These are phyloP conservation scores for Barbarea vulgaris DNA, from an alignment of 345 rosid genomes.

Conservation along the genomic window DNA sequence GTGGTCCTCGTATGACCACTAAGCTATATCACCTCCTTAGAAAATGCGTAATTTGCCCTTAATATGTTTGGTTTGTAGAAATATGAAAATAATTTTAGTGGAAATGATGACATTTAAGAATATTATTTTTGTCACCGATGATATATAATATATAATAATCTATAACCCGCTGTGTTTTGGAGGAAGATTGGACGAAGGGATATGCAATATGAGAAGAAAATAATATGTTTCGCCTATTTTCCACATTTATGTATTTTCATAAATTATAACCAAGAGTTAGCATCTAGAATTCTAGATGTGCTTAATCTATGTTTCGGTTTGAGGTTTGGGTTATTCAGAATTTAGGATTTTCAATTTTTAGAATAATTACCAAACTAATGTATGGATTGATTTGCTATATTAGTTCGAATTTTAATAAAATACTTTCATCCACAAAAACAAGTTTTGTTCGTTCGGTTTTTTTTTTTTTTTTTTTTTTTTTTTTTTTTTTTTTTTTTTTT, in stretches of 20 bases:
- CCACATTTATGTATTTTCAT: not conserved
- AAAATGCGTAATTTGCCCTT: slow-evolving; percentile 6
- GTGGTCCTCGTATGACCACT: slow-evolving; percentile 42
- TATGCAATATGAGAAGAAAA: not conserved
- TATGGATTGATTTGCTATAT: not conserved
- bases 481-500: no score
- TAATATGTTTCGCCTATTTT: not conserved
- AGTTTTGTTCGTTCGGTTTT: not conserved
- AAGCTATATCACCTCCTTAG: slow-evolving; percentile 5
- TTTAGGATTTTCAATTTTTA: not conserved
- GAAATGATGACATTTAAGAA: not conserved
- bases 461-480: no score
- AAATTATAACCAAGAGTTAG: not conserved
- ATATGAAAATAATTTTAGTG: not conserved
- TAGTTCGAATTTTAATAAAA: not conserved
- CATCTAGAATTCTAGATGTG: not conserved
- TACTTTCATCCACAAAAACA: not conserved
- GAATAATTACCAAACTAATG: not conserved
- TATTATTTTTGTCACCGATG: not conserved
- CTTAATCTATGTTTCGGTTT: not conserved
- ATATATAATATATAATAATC: no score
- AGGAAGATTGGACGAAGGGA: not conserved
- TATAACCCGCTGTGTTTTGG: not conserved
- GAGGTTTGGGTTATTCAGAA: not conserved
- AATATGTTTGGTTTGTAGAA: not conserved